phyloP scores from a whole-genome alignment of 148 eudicot genomes.

The Rhododendron molle region DNA sequence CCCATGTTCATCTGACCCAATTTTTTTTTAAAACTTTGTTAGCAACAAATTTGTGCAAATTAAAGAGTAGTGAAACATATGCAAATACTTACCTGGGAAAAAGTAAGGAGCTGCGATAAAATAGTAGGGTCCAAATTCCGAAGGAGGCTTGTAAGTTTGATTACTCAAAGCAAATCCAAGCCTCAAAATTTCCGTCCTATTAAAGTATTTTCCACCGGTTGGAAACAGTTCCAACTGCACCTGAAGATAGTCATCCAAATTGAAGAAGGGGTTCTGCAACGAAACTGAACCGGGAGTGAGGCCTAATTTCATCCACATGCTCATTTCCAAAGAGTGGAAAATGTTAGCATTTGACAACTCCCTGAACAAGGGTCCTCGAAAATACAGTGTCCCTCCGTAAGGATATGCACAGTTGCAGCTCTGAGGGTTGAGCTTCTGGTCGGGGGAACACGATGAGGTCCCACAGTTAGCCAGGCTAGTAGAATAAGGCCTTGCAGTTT shows the following conservation, averaged over 20 bases:
- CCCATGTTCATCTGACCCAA: slow-evolving; percentile 32
- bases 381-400: slow-evolving; percentile 76
- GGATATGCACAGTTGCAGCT: slow-evolving; percentile 88
- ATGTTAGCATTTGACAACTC: slow-evolving; percentile 59
- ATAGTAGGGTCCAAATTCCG: slow-evolving; percentile 69
- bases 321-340: slow-evolving; percentile 75
- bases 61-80: not conserved
- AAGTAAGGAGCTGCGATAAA: slow-evolving; percentile 67
- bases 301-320: slow-evolving; percentile 61
- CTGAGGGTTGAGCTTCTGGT: slow-evolving; percentile 68
- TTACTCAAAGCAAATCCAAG: slow-evolving; percentile 71
- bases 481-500: slow-evolving; percentile 54
- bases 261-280: slow-evolving; percentile 67
- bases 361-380: slow-evolving; percentile 68
- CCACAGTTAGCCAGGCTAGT: slow-evolving; percentile 78
- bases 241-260: slow-evolving; percentile 70
- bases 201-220: slow-evolving; percentile 46
- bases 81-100: slow-evolving; percentile 53
- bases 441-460: slow-evolving; percentile 46
- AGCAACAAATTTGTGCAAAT: not conserved
- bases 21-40: not conserved
- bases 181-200: slow-evolving; percentile 53
- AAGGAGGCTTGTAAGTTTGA: slow-evolving; percentile 81
- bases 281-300: slow-evolving; percentile 78
- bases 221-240: slow-evolving; percentile 77